phyloP scores from a whole-genome alignment of 805 yeast genomes.

The Wickerhamomyces silvicola region DNA sequence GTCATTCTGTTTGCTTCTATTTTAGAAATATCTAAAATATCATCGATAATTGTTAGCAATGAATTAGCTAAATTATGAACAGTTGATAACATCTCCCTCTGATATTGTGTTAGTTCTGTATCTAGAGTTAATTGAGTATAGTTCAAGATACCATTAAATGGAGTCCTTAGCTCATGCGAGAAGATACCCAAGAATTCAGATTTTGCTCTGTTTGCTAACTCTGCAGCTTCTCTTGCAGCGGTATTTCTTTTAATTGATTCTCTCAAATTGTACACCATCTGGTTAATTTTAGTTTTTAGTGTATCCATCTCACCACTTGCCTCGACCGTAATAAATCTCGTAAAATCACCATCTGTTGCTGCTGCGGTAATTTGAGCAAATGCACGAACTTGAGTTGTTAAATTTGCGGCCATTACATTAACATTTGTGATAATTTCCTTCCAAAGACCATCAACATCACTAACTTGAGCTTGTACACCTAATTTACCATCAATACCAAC shows the following conservation, averaged over 20 bases:
- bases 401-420: conserved; percentile 89
- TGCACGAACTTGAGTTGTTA: conserved; percentile 88
- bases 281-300: conserved; percentile 51
- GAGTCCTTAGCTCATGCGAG: conserved; percentile 85
- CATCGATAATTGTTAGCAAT: conserved; percentile 79
- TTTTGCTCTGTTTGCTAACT: conserved; percentile 80
- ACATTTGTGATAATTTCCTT: conserved; percentile 87
- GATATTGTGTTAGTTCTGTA: conserved; percentile 85
- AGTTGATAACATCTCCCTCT: conserved; percentile 84
- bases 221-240: conserved; percentile 93
- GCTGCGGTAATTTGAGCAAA: conserved; percentile 92
- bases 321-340: conserved; percentile 84
- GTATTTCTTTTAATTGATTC: conserved; percentile 89
- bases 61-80: conserved; percentile 87
- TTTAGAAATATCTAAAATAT: conserved; percentile 85
- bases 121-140: conserved; percentile 88
- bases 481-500: conserved; percentile 91
- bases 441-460: conserved; percentile 90
- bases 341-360: conserved; percentile 90
- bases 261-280: conserved; percentile 79
- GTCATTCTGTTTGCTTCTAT: conserved; percentile 94
- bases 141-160: conserved; percentile 89
- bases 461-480: conserved; percentile 88
- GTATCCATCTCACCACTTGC: conserved; percentile 84
- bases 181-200: conserved; percentile 87